Evolutionary conservation across 2,329 filamentous ascomycete species (phyloP).

Genomic region (Aspergillus uvarum): DNA sequence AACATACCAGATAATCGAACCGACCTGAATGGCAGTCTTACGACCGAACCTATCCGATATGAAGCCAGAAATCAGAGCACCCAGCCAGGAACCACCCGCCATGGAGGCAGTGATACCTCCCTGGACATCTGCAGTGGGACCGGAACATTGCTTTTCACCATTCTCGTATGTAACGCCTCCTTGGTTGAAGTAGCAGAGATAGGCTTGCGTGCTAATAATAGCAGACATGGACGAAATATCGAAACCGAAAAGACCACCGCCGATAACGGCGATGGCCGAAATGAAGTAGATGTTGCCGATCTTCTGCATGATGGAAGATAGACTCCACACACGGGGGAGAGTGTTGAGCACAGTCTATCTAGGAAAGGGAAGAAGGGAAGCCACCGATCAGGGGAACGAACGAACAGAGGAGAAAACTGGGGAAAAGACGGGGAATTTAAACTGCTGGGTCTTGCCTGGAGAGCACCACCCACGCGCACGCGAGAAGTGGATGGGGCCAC

Average conservation of each 20-base stretch:
- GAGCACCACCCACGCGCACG: neutral
- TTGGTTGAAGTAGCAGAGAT: constrained; percentile 71
- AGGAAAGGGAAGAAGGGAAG: neutral
- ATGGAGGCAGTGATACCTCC: constrained; percentile 72
- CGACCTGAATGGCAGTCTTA: constrained; percentile 54
- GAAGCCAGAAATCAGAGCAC: constrained; percentile 55
- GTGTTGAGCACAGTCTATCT: neutral
- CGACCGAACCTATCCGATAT: constrained; percentile 58
- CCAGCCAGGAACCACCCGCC: constrained; percentile 70
- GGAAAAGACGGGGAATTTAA: constrained; percentile 9
- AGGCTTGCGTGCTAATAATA: constrained; percentile 65
- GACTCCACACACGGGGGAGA: neutral
- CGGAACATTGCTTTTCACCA: constrained; percentile 32
- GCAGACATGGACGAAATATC: constrained; percentile 75
- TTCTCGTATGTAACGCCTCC: constrained; percentile 32
- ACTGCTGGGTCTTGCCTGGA: neutral
- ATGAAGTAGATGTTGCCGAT: constrained; percentile 61
- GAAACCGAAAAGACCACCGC: constrained; percentile 73
- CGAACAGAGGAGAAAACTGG: constrained; percentile 7
- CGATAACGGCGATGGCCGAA: constrained; percentile 59
- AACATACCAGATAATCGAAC: constrained; percentile 50
- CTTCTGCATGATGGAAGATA: constrained; percentile 33
- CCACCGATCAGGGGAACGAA: neutral
- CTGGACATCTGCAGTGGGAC: constrained; percentile 56
- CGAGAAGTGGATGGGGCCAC: neutral